A percentile compares a stretch with the other conserved stretches of the same genome.
phyloP scores from a whole-genome alignment of 2,329 filamentous ascomycete genomes.

The Chaetomium strumarium region DNA sequence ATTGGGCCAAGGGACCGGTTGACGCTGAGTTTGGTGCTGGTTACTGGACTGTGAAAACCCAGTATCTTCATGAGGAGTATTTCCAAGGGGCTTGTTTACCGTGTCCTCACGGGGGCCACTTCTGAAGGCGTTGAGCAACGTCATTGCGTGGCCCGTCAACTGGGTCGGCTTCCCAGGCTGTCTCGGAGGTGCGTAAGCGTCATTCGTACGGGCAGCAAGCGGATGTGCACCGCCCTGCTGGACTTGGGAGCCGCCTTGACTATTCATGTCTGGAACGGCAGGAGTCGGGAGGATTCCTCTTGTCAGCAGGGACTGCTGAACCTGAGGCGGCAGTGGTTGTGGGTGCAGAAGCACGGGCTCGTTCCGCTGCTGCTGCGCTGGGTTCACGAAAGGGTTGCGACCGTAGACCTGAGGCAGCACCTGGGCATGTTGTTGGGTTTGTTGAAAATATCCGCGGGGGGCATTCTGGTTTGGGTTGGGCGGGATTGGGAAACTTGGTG shows the following conservation, averaged over 20 bases:
- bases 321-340: constrained; percentile 50
- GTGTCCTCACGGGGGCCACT: constrained; percentile 18
- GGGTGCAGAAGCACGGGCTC: constrained; percentile 35
- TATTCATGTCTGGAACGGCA: constrained; percentile 25
- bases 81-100: constrained; percentile 15
- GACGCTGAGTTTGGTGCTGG: constrained; percentile 10
- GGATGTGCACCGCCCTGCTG: constrained; percentile 1
- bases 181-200: constrained; percentile 21
- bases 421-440: constrained; percentile 13
- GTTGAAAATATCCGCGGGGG: constrained; percentile 22
- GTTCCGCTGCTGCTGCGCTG: constrained; percentile 25
- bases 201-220: constrained; percentile 4
- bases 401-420: constrained; percentile 17
- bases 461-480: constrained; percentile 22
- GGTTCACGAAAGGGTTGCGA: constrained; percentile 21
- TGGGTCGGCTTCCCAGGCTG: constrained; percentile 22
- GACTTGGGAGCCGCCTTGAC: constrained; percentile 3
- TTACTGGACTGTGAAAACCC: background rate
- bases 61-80: constrained; percentile 8
- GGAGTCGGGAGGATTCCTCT: constrained; percentile 34
- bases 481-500: constrained; percentile 45
- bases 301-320: constrained; percentile 49
- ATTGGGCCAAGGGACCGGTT: constrained; percentile 14
- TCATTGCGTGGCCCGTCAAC: constrained; percentile 31
- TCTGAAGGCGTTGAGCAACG: constrained; percentile 39